Evolutionary conservation across 2,329 filamentous ascomycete species (phyloP), one percentile per base, ranked within the genome.

Genomic region (Diaporthe amygdali): DNA sequence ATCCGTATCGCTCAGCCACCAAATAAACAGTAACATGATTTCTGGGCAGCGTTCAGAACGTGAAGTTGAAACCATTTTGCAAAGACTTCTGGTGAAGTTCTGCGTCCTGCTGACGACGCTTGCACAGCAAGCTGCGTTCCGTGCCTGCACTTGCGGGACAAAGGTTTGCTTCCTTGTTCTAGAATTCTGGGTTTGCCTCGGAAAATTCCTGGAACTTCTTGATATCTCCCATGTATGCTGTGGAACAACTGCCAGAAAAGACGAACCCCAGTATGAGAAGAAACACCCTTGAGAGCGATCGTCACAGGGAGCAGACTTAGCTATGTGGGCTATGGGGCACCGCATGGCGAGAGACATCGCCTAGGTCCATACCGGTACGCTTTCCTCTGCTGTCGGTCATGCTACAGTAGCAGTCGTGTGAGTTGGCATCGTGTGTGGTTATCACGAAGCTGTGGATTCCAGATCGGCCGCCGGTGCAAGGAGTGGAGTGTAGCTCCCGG

Each of bases 401-500:
- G 20, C n/a, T 17, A 27, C 32, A 41, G 34, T 41, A 47, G 27
- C n/a, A 30, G 6, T 22, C 20, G 17, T 54, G 51, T 34, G 51
- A 30, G 3, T 37, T 54, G 30, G 32, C 51, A 32, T 12, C 51
- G 51, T 20, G 6, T 22, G 20, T 30, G 9, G 34, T 34, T 5
- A 6, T 47, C 27, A 41, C 59, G 59, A 63, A 59, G 37, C 37
- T 20, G 55, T 30, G 15, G 17, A 44, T 49, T 49, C 44, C 20
- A 64, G 59, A 64, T 49, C 59, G 59, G 30, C 59, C 44, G 59
- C 20, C 59, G 59, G 59, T 44, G 27, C 41, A 32, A 6, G 41
- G 59, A 7, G 59, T 47, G 59, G 41, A n/a, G 41, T 64, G 59
- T 30, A 64, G 59, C 30, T 44, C 59, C 59, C 59, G 41, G 59